Evolutionary conservation across 2,329 filamentous ascomycete species (phyloP).

Genomic region (Monosporascus sp.): DNA sequence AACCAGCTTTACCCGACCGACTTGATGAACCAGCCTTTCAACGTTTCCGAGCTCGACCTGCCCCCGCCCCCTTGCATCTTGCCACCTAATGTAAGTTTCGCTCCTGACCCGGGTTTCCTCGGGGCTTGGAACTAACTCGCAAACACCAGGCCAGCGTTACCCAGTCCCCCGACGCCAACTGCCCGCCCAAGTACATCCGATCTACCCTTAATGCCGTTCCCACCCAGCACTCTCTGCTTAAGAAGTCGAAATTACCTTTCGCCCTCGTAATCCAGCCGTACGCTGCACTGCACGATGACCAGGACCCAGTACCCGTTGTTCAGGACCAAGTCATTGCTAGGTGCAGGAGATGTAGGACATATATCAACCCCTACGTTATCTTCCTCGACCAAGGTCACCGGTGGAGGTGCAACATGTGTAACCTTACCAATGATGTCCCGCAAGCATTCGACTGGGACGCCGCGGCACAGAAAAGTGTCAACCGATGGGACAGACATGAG

Average conservation of each 20-base stretch:
- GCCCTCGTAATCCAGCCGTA: constrained; percentile 96
- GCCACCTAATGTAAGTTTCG: constrained; percentile 74
- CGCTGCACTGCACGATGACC: constrained; percentile 83
- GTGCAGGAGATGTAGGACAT: constrained; percentile 90
- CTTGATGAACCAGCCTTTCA: constrained; percentile 86
- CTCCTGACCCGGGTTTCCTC: background rate
- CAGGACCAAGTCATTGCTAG: constrained; percentile 96
- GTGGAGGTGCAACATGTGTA: constrained; percentile 99
- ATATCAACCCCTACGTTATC: constrained; percentile 95
- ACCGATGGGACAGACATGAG: constrained; percentile 87
- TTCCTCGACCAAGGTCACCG: constrained; percentile 96
- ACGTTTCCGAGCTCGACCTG: constrained; percentile 85
- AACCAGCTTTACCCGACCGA: constrained; percentile 93
- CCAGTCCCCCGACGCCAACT: constrained; percentile 85
- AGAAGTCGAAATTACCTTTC: constrained; percentile 95
- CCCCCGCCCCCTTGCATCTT: constrained; percentile 88
- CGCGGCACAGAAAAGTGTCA: constrained; percentile 81
- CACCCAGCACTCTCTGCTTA: constrained; percentile 85
- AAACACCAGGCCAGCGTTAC: constrained; percentile 72
- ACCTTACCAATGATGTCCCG: constrained; percentile 96
- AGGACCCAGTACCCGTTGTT: constrained; percentile 85
- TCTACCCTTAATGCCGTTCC: constrained; percentile 93
- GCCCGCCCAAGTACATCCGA: constrained; percentile 86
- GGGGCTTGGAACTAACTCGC: constrained; percentile 30
- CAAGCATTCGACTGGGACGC: constrained; percentile 99